Evolutionary conservation across 2,329 filamentous ascomycete species (phyloP).

Genomic region (Ceratocystiopsis brevicomis): DNA sequence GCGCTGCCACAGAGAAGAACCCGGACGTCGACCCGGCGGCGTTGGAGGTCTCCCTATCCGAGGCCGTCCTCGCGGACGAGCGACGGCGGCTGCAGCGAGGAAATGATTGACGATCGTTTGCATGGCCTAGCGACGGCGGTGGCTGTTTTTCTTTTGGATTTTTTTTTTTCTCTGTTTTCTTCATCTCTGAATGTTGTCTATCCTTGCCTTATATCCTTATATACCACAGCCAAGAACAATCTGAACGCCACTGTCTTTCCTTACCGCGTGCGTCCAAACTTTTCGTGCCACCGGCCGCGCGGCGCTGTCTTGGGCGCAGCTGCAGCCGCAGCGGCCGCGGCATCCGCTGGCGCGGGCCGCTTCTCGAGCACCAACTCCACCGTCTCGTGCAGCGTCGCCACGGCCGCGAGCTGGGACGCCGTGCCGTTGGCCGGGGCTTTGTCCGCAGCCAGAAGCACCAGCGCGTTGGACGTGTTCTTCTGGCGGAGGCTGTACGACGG

Average conservation of each 20-base stretch:
- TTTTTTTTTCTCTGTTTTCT: neutral
- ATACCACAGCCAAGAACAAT: neutral
- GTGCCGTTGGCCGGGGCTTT: slow-evolving; percentile 1
- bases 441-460: slow-evolving; percentile 30
- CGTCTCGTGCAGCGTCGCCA: slow-evolving; percentile 42
- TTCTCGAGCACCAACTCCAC: slow-evolving; percentile 35
- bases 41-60: slow-evolving; percentile 40
- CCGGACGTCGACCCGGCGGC: slow-evolving; percentile 38
- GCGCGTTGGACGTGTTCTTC: slow-evolving; percentile 49
- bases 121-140: neutral
- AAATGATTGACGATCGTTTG: neutral
- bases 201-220: neutral
- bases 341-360: neutral
- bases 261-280: slow-evolving; percentile 29
- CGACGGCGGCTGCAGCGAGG: slow-evolving; percentile 9
- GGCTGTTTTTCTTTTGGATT: neutral
- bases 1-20: slow-evolving; percentile 36
- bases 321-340: neutral
- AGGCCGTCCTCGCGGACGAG: slow-evolving; percentile 28
- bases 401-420: slow-evolving; percentile 20
- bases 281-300: slow-evolving; percentile 42
- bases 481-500: slow-evolving; percentile 41
- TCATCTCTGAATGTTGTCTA: neutral
- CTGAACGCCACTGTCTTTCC: neutral
- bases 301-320: slow-evolving; percentile 4